Evolutionary conservation across 371 early-diverging fungal species (phyloP), one percentile per base, ranked within the genome.

Genomic region (Rhizomucor pusillus): DNA sequence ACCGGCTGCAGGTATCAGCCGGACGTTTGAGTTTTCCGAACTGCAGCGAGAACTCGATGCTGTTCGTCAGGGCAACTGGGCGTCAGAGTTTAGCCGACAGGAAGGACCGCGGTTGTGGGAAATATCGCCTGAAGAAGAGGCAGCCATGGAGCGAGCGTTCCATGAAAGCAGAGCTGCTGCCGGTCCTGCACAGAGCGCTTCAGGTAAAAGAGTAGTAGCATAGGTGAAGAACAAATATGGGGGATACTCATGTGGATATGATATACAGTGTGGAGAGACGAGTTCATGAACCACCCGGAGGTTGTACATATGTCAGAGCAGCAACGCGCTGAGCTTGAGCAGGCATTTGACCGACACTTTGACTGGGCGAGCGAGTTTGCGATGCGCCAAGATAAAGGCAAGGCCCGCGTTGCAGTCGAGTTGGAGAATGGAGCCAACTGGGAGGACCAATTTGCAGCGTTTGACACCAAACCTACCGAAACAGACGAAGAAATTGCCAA

Each of bases 401-500:
- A 82, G 52, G 73, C 69, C 12, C 62, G 63, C 41, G 3, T 25
- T 14, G 69, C 71, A 14, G 60, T 73, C 5, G 75, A 79, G n/a
- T 33, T 67, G 29, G 57, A 68, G 22, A 63, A 64, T 49, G 56
- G 77, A 43, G 68, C 67, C 9, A 67, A 66, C 3, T 87, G 87
- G 88, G 88, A 88, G 48, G 85, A 87, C 18, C 85, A 91, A 47
- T 90, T 89, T 60, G 83, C 80, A 12, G 82, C 78, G 2, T 72
- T 76, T 44, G 77, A 77, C 49, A 41, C 56, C 29, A 56, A 63
- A 39, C 65, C 75, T 2, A 58, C 69, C 37, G 71, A 67, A 19
- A 69, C 72, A 3, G 79, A 80, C 23, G 77, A 79, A 34, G 79
- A 78, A 36, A 73, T 75, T 46, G 75, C 75, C 5, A 57, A 55